Evolutionary conservation across 2,329 filamentous ascomycete genomes (phyloP), one percentile per base, ranked within the genome.

Genomic region (Fusarium albidum): DNA sequence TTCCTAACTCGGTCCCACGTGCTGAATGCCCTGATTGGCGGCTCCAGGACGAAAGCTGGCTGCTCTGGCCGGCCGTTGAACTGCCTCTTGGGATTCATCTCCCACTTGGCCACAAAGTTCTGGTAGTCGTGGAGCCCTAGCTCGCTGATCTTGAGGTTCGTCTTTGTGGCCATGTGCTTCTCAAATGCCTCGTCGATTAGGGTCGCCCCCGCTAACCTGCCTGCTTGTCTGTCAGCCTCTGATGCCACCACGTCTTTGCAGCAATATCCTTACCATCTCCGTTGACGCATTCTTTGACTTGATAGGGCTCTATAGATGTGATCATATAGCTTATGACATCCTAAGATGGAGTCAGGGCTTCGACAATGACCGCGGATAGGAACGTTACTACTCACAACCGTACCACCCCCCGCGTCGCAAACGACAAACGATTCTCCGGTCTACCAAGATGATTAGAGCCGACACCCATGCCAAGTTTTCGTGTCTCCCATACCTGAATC

Each of bases 321-420:
- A 52, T 38, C 4, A 27, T 42, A 17, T 52, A 52, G 11, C 37
- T 52, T 11, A 52, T 52, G 17, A 48, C 43, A 28, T 52, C 49
- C 49, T 48, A 4, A n/a, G 13, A 9, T 7, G 13, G 5, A 10
- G 26, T 48, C 7, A 43, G 37, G 5, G 9, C 6, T 9, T 11
- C 7, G 3, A 18, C n/a, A 12, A 9, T 3, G 15, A 21, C 8
- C 2, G 15, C 8, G 12, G 33, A 12, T 12, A 17, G 15, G 6
- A 25, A 6, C 25, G 6, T 21, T 21, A 32, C 44, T 21, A 32
- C 44, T 2, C 33, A 49, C 51, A 4, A 54, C 45, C 9, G 51
- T 49, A 25, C 45, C 44, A 9, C 51, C 45, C 10, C 51, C 51
- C 5, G 51, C 45, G 13, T 54, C 45, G 15, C 51, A 54, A 3